Base-by-base conservation (phyloP, 1,284 basidiomycete species). In the Trichosporon faecale region DNA sequence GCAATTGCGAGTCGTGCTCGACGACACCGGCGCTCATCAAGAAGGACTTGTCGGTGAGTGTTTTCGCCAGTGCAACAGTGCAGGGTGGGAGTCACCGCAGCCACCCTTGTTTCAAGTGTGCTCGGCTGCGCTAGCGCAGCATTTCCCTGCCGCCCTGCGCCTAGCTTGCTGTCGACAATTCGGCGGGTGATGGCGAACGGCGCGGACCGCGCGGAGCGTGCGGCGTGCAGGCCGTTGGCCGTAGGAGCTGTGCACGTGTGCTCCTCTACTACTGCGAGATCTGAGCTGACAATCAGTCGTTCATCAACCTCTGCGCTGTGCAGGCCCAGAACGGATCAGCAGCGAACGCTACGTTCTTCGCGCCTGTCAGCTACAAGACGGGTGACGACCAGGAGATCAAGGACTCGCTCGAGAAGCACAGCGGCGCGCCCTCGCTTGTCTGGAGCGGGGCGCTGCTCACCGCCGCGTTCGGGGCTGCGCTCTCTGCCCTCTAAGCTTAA, bases 271-370 rank as follows among this genome's bases (percentile, higher is more conserved):
- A 8, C 4, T n/a, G 16, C 18, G 40, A 37, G 18, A 44, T 44
- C 40, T 11, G 29, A 8, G 57, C 57, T 61, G 29, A 61, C 57
- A 1, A 14, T 2, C 65, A 73, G 72, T 60, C 57, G 1, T 75
- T 77, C 44, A 71, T 79, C 12, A 44, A 60, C 12, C 69, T 80
- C 2, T 82, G 80, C 64, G 69, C 73, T 0, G 71, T 80, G 7
- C 77, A 80, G 69, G 55, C 40, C 1, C 25, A 61, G 1, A 80
- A 80, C 70, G 80, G 79, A 0, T 74, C 77, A 8, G 78, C 79
- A 2, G 69, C 61, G 3, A 74, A 78, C 37, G 77, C 78, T 3
- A 68, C 70, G 0, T 29, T n/a, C 3, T 82, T 73, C 67, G 67
- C 68, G 3, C 80, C 80, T 1, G 46, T 74, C 18, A 70, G 69